Evolutionary conservation across 345 rosid species (phyloP).

Genomic region (Aquilaria sinensis): DNA sequence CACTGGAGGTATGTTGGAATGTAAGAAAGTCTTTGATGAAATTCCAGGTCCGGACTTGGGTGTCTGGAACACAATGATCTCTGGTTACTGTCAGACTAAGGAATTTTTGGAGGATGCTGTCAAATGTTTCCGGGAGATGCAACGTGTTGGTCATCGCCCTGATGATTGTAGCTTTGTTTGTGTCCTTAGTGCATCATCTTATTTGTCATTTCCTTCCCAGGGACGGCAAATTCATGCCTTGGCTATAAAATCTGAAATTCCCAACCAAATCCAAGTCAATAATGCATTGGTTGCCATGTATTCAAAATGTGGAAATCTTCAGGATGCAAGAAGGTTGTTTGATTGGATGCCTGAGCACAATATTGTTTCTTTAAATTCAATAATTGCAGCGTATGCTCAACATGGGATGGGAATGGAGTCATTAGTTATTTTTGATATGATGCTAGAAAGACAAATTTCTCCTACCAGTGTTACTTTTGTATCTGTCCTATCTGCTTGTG

Average conservation of each 20-base stretch:
- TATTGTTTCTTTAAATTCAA: slow-evolving; percentile 61
- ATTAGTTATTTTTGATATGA: slow-evolving; percentile 46
- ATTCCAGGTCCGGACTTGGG: slow-evolving; percentile 55
- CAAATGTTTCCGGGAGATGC: slow-evolving; percentile 54
- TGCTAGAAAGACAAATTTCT: slow-evolving; percentile 46
- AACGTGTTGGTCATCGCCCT: slow-evolving; percentile 49
- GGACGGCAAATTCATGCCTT: slow-evolving; percentile 83
- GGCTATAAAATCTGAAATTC: slow-evolving; percentile 58
- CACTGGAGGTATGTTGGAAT: slow-evolving; percentile 45
- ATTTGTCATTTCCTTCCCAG: slow-evolving; percentile 65
- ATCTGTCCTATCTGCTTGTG: slow-evolving; percentile 84
- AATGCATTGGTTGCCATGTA: slow-evolving; percentile 72
- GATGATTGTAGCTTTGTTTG: slow-evolving; percentile 91
- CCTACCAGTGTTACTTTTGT: slow-evolving; percentile 79
- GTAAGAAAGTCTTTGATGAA: slow-evolving; percentile 66
- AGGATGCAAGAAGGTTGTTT: slow-evolving; percentile 56
- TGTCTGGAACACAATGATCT: slow-evolving; percentile 92
- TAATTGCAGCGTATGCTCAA: slow-evolving; percentile 79
- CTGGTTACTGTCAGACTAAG: slow-evolving; percentile 66
- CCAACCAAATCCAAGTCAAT: slow-evolving; percentile 60
- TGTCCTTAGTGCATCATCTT: slow-evolving; percentile 69
- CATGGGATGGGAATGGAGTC: slow-evolving; percentile 63
- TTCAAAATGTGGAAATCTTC: slow-evolving; percentile 66
- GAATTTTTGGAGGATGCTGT: slow-evolving; percentile 69
- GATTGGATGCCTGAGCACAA: slow-evolving; percentile 68